Percentiles rank a stretch among this genome's conserved stretches.
phyloP scores from a whole-genome alignment of 176 grass and related monocot species.

The Musa beccarii region DNA sequence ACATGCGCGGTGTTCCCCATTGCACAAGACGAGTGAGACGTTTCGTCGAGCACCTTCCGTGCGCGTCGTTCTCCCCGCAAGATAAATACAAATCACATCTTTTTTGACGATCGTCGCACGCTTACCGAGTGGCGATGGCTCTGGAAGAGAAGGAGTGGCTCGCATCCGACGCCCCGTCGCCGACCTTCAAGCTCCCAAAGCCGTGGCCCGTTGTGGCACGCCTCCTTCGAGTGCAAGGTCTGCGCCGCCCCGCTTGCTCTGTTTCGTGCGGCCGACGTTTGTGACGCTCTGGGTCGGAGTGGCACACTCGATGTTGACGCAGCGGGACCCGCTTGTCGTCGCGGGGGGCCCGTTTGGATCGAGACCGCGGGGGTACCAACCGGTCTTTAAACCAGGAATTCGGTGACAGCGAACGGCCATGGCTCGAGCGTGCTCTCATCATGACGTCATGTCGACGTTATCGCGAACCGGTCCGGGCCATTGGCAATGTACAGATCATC shows the following conservation, averaged over 20 bases:
- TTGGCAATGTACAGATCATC: not conserved
- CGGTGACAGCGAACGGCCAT: not conserved
- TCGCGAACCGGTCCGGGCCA: no score
- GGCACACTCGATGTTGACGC: not conserved
- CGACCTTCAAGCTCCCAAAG: no score
- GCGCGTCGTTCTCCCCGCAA: not conserved
- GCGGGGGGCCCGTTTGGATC: not conserved
- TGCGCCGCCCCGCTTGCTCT: not conserved
- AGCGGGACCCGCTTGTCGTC: not conserved
- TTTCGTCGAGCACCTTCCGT: conserved; percentile 7
- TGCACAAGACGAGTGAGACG: not conserved
- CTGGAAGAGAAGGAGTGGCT: not conserved
- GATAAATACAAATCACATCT: not conserved
- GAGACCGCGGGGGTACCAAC: not conserved
- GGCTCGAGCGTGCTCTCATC: not conserved
- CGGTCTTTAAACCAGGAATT: not conserved
- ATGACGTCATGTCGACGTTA: not conserved
- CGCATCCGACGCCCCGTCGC: not conserved
- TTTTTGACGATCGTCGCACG: not conserved
- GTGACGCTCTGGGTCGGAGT: not conserved
- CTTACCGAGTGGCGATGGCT: not conserved
- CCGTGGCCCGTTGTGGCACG: not conserved
- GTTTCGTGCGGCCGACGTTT: no score
- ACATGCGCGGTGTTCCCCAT: no score
- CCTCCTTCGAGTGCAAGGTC: not conserved